These are phyloP conservation scores for Diversispora eburnea DNA, from an alignment of 192 early-diverging fungal species.

Conservation along the genomic window DNA sequence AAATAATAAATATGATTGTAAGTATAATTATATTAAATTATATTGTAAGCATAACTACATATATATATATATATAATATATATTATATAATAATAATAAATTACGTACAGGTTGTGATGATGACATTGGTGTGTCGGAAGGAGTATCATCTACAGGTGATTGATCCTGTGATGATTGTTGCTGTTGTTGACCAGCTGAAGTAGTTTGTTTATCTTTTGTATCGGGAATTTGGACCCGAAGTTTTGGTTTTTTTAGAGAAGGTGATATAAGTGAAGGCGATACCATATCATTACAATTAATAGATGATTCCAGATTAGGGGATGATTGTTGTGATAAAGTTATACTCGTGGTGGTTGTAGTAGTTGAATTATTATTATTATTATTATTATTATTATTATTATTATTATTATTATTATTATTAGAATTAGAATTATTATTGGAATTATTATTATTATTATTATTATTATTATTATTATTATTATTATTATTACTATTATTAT, in stretches of 20 bases:
- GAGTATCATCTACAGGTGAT: slow-evolving; percentile 4
- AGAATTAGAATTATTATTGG: no score
- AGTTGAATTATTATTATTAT: no score
- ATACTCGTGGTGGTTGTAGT: background rate
- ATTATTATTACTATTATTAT: background rate
- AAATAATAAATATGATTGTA: background rate
- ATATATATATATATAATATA: background rate
- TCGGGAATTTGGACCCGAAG: slow-evolving; percentile 30
- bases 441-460: background rate
- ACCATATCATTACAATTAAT: slow-evolving; percentile 7
- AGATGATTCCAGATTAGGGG: slow-evolving; percentile 1
- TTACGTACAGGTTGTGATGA: slow-evolving; percentile 7
- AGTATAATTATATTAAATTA: background rate
- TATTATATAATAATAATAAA: no score
- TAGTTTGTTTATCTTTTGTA: slow-evolving; percentile 5
- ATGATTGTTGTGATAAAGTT: background rate
- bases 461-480: background rate
- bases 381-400: background rate
- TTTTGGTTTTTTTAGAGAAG: slow-evolving; percentile 32
- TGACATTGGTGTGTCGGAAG: slow-evolving; percentile 6
- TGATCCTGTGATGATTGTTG: slow-evolving; percentile 7
- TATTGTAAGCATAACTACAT: background rate
- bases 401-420: background rate
- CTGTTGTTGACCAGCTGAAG: background rate
- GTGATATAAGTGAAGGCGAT: slow-evolving; percentile 24